phyloP scores from a whole-genome alignment of 345 rosid genomes.

The Xanthoceras sorbifolium region DNA sequence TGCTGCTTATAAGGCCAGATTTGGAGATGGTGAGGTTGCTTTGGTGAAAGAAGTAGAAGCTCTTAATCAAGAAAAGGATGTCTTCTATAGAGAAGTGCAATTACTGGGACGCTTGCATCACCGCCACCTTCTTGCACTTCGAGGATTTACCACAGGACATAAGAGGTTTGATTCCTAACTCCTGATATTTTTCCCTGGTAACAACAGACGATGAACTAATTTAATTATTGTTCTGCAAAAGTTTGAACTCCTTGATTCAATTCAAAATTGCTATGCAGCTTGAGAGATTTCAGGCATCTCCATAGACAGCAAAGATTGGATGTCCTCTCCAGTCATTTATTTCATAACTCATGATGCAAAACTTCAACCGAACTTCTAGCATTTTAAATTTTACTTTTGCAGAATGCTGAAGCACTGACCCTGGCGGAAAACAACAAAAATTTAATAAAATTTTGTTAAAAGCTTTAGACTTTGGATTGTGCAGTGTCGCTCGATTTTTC shows the following conservation, averaged over 20 bases:
- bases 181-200: not conserved
- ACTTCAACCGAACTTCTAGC: not conserved
- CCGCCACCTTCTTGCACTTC: conserved; percentile 88
- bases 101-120: conserved; percentile 82
- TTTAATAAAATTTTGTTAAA: no score
- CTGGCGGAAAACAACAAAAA: no score
- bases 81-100: conserved; percentile 68
- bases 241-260: not conserved
- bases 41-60: conserved; percentile 72
- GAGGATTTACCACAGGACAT: conserved; percentile 70
- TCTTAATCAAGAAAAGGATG: conserved; percentile 48
- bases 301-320: not conserved
- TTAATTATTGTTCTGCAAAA: not conserved
- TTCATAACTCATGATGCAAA: not conserved
- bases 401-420: no score
- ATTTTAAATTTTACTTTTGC: no score
- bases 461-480: no score
- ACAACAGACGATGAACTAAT: not conserved
- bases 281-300: not conserved
- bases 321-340: not conserved
- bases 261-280: not conserved
- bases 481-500: no score
- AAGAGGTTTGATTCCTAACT: conserved; percentile 49
- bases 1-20: conserved; percentile 73
- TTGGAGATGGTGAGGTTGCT: conserved; percentile 62